Evolutionary conservation across 1,139 yeast genomes (phyloP).

Genomic region (Geotrichum siamense): DNA sequence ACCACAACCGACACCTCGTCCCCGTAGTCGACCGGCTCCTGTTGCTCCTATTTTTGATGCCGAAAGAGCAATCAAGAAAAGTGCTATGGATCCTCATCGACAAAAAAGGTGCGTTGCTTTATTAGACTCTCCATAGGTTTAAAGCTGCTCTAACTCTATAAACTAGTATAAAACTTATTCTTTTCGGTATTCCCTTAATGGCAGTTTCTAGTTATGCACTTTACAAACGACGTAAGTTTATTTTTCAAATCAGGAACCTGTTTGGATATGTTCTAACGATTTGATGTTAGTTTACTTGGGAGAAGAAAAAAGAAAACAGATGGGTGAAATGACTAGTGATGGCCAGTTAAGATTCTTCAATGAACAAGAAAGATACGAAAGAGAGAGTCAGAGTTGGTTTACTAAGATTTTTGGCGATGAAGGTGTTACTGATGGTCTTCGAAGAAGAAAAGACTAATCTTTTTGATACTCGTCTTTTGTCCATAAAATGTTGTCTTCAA

Average conservation of each 20-base stretch:
- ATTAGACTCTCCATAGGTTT: no score
- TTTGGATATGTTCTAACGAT: no score
- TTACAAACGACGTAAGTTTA: constrained; percentile 32
- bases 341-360: constrained; percentile 43
- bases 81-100: constrained; percentile 14
- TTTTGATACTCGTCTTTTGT: not conserved
- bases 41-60: constrained; percentile 4
- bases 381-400: constrained; percentile 36
- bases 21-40: no score
- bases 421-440: constrained; percentile 15
- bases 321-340: constrained; percentile 45
- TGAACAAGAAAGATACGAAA: constrained; percentile 38
- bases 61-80: constrained; percentile 8
- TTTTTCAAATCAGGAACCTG: no score
- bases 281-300: constrained; percentile 41
- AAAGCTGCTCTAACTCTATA: not conserved
- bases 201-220: constrained; percentile 37
- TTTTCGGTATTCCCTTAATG: constrained; percentile 39
- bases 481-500: not conserved
- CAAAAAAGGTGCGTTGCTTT: constrained; percentile 15
- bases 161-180: constrained; percentile 35
- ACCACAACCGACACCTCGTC: no score
- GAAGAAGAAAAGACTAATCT: constrained; percentile 7
- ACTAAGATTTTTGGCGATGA: constrained; percentile 41
- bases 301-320: constrained; percentile 42